Evolutionary conservation across 192 early-diverging fungal species (phyloP), one percentile per base, ranked within the genome.

Genomic region (Borealophlyctis nickersoniae): DNA sequence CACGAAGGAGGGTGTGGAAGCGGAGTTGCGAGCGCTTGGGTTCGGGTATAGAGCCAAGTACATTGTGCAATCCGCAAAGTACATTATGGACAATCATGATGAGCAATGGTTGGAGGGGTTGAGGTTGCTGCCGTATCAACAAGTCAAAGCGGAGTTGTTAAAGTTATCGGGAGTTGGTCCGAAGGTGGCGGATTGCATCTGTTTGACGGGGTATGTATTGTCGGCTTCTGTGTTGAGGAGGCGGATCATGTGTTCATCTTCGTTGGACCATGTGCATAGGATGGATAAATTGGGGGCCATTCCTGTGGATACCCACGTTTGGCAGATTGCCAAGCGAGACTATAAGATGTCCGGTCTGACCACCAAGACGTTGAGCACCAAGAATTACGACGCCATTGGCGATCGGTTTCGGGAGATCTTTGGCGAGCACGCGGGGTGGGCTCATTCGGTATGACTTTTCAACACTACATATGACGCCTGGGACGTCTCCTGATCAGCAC

Each of bases 21-120:
- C 65, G 9, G 72, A 77, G 34, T 68, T 99, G 48, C 74, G 88
- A 14, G 63, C 72, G 34, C 72, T 96, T 3, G 94, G 94, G 4
- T 99, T 97, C 67, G 96, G 96, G 2, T 99, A 99, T 67, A 80
- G 96, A 5, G 96, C 94, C 55, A 92, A 88, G 50, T 99, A 94
- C 75, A 94, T 97, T 58, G 79, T 79, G 16, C 73, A 86, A 31
- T 87, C 92, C 0, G 90, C 90, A 0, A 59, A 73, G 35, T 59
- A 73, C 49, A 64, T 92, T 3, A 58, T 75, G 24, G 75, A 80
- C 5, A 73, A 89, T 54, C 60, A 63, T 4, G 81, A 77, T 0
- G 79, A 81, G 11, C 36, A 51, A 5, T 96, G 88, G 86, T 65
- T 98, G 5, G 51, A 69, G 3, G 67, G 74, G 0, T 72, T 98